Evolutionary conservation across 2,329 filamentous ascomycete species (phyloP).

Genomic region (Claviceps sp.): DNA sequence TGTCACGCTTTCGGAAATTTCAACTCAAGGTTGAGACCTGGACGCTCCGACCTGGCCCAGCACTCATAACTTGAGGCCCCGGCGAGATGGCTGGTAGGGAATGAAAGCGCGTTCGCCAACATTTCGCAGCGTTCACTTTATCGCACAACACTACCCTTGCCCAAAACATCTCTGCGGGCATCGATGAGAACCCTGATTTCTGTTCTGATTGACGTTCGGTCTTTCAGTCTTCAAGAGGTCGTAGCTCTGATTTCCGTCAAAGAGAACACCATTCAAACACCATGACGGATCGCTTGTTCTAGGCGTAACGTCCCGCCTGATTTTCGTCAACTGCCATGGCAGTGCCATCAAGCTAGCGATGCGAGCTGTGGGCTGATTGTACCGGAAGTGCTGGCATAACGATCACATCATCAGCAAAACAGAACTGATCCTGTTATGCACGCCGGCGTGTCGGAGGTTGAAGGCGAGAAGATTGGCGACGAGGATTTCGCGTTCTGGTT

Average conservation of each 20-base stretch:
- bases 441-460: slow-evolving; percentile 50
- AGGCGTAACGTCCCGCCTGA: slow-evolving; percentile 76
- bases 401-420: slow-evolving; percentile 63
- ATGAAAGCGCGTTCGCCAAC: slow-evolving; percentile 49
- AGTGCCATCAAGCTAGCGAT: slow-evolving; percentile 62
- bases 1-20: slow-evolving; percentile 23
- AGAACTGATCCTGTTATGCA: slow-evolving; percentile 63
- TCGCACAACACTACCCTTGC: slow-evolving; percentile 25
- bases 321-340: slow-evolving; percentile 69
- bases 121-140: slow-evolving; percentile 41
- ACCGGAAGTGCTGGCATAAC: slow-evolving; percentile 83
- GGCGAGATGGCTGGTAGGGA: no score
- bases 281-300: slow-evolving; percentile 71
- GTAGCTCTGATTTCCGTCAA: no score
- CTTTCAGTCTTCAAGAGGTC: slow-evolving; percentile 20
- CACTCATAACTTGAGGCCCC: no score
- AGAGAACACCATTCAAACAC: slow-evolving; percentile 50
- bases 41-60: no score
- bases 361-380: slow-evolving; percentile 59
- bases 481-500: slow-evolving; percentile 96
- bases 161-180: slow-evolving; percentile 19
- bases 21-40: slow-evolving; percentile 21
- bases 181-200: slow-evolving; percentile 18
- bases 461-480: slow-evolving; percentile 60
- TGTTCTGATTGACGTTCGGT: slow-evolving; percentile 65